Evolutionary conservation across 1,284 basidiomycete species (phyloP).

Genomic region (Apiotrichum montevideense): DNA sequence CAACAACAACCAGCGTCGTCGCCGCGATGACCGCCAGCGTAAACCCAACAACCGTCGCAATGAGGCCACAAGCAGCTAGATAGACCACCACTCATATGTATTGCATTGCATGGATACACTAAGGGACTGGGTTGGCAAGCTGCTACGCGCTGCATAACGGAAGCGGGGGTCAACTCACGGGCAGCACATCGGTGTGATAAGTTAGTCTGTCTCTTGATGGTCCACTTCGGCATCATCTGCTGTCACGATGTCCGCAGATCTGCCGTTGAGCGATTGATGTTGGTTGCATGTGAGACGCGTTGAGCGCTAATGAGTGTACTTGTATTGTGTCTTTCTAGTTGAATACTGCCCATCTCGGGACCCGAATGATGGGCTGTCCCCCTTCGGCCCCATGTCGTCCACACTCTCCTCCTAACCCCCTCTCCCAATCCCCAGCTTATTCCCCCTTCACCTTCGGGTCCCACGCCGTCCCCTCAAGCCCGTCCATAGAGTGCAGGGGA

Average conservation of each 20-base stretch:
- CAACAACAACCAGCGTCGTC: neutral
- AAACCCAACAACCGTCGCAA: neutral
- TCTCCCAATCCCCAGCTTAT: too few relatives aligned
- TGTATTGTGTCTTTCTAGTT: neutral
- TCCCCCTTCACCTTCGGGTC: slow-evolving; percentile 21
- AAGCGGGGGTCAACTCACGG: too few relatives aligned
- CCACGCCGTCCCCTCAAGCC: slow-evolving; percentile 40
- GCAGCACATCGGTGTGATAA: too few relatives aligned
- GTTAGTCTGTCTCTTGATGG: too few relatives aligned
- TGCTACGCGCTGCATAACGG: too few relatives aligned
- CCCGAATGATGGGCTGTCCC: too few relatives aligned
- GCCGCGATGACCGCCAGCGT: neutral
- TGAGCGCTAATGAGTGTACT: neutral
- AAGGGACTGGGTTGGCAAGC: too few relatives aligned
- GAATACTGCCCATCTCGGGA: neutral
- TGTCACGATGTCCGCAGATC: too few relatives aligned
- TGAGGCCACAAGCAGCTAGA: neutral
- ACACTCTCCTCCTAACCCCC: too few relatives aligned
- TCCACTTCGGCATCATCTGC: too few relatives aligned
- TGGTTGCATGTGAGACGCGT: slow-evolving; percentile 1
- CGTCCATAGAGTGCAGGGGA: slow-evolving; percentile 52
- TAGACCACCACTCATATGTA: slow-evolving; percentile 3
- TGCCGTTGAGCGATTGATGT: neutral
- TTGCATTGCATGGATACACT: slow-evolving; percentile 4
- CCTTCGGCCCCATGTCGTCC: too few relatives aligned